These are phyloP conservation scores for Collariella sp. DNA, from an alignment of 495 filamentous ascomycete genomes.

Conservation along the genomic window DNA sequence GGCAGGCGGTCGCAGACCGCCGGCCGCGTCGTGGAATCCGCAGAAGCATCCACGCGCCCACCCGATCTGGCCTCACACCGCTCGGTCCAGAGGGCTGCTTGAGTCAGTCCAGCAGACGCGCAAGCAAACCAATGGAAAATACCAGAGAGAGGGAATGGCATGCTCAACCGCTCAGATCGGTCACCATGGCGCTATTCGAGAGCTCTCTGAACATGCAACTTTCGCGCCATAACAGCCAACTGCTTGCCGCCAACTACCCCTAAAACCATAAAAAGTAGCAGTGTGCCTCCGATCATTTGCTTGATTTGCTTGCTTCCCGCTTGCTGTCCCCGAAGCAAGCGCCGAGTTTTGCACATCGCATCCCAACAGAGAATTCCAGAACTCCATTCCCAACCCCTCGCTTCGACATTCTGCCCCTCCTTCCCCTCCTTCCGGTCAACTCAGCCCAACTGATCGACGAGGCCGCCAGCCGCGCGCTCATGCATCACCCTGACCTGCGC, in stretches of 20 bases:
- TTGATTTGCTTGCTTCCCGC: background rate
- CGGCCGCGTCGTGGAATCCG: background rate
- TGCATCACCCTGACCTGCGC: constrained; percentile 5
- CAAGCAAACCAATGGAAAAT: background rate
- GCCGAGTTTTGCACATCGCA: background rate
- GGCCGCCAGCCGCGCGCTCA: constrained; percentile 13
- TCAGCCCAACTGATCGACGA: constrained; percentile 1
- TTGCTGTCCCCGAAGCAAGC: background rate
- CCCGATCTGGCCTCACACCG: constrained; percentile 2
- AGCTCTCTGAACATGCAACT: too few relatives aligned
- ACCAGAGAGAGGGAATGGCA: background rate
- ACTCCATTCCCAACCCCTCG: background rate
- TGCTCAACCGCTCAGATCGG: too few relatives aligned
- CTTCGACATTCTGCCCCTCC: background rate
- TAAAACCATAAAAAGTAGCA: background rate
- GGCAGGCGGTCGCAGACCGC: background rate
- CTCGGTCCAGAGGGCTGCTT: background rate
- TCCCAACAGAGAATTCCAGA: too few relatives aligned
- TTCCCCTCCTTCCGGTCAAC: background rate
- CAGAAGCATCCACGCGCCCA: constrained; percentile 2
- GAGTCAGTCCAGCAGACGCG: background rate
- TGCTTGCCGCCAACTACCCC: too few relatives aligned
- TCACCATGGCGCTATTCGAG: too few relatives aligned
- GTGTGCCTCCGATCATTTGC: too few relatives aligned
- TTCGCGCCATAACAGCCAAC: too few relatives aligned